phyloP scores from a whole-genome alignment of 1,284 basidiomycete genomes.

The Tilletiaria anomala region DNA sequence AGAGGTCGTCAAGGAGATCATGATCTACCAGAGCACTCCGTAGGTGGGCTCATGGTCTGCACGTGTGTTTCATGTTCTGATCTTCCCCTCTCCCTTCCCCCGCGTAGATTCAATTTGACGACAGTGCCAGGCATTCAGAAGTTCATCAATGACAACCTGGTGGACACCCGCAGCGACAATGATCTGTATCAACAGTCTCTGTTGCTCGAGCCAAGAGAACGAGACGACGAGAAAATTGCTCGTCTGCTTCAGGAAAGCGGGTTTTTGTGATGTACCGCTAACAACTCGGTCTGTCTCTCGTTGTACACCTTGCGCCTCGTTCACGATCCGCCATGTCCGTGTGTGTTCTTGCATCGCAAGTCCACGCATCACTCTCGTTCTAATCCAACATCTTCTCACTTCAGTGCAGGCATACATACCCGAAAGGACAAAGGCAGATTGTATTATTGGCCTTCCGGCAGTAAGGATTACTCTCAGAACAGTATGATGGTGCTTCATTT shows the following conservation, averaged over 20 bases:
- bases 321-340: too few species aligned
- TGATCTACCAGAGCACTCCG: slow-evolving; percentile 79
- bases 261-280: slow-evolving; percentile 52
- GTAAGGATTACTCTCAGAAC: neutral
- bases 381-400: too few species aligned
- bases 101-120: slow-evolving; percentile 57
- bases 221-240: slow-evolving; percentile 71
- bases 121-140: slow-evolving; percentile 54
- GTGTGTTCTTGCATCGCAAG: too few species aligned
- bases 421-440: too few species aligned
- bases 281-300: neutral
- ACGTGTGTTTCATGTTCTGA: too few species aligned
- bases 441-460: too few species aligned
- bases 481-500: neutral
- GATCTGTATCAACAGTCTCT: slow-evolving; percentile 62
- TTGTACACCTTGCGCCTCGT: neutral
- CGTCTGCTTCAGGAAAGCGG: slow-evolving; percentile 71
- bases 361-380: too few species aligned
- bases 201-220: slow-evolving; percentile 74
- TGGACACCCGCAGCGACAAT: slow-evolving; percentile 22
- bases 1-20: slow-evolving; percentile 89
- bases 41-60: too few species aligned
- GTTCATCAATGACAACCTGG: slow-evolving; percentile 65
- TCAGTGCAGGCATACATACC: too few species aligned
- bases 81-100: too few species aligned